Evolutionary conservation across 352 stramenopile genomes (phyloP).

Genomic region (Phytophthora macrochlamydospora): DNA sequence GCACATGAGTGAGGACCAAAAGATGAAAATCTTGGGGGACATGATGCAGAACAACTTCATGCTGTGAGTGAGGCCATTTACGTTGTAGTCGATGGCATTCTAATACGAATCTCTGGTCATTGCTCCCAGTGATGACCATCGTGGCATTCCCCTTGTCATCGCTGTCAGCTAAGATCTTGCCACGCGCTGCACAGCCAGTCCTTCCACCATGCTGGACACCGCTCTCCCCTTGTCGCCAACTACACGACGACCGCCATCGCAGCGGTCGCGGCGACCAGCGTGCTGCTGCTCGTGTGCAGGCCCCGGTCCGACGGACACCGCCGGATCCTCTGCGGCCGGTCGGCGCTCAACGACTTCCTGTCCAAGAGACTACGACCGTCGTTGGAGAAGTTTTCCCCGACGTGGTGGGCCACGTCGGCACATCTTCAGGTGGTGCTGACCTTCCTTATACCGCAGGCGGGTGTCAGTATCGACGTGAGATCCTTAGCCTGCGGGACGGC

Average conservation of each 20-base stretch:
- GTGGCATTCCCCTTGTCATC: too few relatives aligned
- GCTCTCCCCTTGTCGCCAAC: background rate
- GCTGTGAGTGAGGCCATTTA: too few relatives aligned
- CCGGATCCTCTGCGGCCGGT: slow-evolving; percentile 66
- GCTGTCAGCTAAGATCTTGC: too few relatives aligned
- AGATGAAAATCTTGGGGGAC: too few relatives aligned
- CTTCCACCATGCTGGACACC: too few relatives aligned
- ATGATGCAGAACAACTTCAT: too few relatives aligned
- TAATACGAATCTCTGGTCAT: too few relatives aligned
- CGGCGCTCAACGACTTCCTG: slow-evolving; percentile 73
- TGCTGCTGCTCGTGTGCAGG: slow-evolving; percentile 22
- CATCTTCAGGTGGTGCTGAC: slow-evolving; percentile 78
- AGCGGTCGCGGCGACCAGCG: slow-evolving; percentile 33
- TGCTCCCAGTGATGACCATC: too few relatives aligned
- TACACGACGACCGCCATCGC: slow-evolving; percentile 31
- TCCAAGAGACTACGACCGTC: slow-evolving; percentile 50
- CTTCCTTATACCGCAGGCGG: slow-evolving; percentile 65
- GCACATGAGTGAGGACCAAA: too few relatives aligned
- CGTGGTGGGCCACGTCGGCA: slow-evolving; percentile 72
- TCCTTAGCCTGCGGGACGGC: slow-evolving; percentile 62
- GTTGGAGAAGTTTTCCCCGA: slow-evolving; percentile 62
- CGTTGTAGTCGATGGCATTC: too few relatives aligned
- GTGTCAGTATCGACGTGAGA: slow-evolving; percentile 63
- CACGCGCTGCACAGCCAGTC: too few relatives aligned
- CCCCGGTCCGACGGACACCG: slow-evolving; percentile 15